A percentile compares a stretch with the other conserved stretches of the same genome.
Conservation (phyloP, 768 basidiomycete species). For the Udeniomyces megalosporus region DNA sequence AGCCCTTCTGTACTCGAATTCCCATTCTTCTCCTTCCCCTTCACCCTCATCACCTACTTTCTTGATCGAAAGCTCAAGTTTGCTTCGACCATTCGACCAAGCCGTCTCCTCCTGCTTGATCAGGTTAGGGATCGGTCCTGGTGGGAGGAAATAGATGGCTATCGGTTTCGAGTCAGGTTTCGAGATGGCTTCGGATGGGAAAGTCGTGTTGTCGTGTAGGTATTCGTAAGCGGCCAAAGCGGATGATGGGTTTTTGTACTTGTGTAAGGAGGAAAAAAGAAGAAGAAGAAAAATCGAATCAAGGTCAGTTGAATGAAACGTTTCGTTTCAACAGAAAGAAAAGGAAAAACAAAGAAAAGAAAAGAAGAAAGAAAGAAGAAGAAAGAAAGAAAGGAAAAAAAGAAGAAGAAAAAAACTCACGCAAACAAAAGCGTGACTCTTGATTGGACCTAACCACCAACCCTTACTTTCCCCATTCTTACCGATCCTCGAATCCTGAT, state of each 20-base stretch:
- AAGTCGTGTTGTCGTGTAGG: neutral
- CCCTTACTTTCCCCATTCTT: neutral
- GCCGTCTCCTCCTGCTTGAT: constrained; percentile 26
- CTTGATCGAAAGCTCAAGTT: constrained; percentile 22
- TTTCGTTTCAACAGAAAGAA: no score
- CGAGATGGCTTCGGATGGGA: neutral
- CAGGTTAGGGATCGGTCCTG: constrained; percentile 20
- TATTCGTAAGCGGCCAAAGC: constrained; percentile 5
- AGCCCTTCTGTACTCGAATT: constrained; percentile 12
- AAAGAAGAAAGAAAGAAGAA: neutral
- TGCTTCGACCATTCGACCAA: constrained; percentile 27
- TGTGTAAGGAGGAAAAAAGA: no score
- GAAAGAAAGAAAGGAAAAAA: neutral
- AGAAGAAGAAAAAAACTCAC: neutral
- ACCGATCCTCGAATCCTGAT: constrained; percentile 6
- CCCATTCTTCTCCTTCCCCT: constrained; percentile 12
- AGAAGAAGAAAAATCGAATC: no score
- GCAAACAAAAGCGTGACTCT: constrained; percentile 3
- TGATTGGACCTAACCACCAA: constrained; percentile 12
- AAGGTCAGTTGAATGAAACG: no score
- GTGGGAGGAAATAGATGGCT: constrained; percentile 25
- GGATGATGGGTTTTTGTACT: neutral
- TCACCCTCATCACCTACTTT: neutral
- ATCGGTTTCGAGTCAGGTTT: constrained; percentile 3
- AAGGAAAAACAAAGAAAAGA: no score